Percentiles rank a stretch among this genome's conserved stretches.
These are phyloP conservation scores for Aspergillus kassunensis DNA, from an alignment of 495 filamentous ascomycete genomes.

Conservation along the genomic window DNA sequence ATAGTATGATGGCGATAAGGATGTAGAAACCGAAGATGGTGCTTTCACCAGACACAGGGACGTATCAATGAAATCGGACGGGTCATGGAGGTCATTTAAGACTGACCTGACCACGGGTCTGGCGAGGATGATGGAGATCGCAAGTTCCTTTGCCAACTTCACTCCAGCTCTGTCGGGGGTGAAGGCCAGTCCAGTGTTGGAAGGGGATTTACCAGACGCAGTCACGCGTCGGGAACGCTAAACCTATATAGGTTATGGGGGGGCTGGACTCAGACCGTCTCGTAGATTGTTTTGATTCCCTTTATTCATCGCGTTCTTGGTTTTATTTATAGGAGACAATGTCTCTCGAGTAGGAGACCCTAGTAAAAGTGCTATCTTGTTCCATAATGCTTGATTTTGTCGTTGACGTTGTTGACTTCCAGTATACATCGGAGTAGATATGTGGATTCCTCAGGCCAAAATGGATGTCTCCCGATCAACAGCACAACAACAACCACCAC, in stretches of 20 bases:
- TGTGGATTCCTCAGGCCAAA: conserved; percentile 10
- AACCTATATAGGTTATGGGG: conserved; percentile 20
- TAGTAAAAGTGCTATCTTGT: too few species aligned
- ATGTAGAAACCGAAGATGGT: conserved; percentile 4
- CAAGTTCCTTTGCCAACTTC: conserved; percentile 1
- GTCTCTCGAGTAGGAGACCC: too few species aligned
- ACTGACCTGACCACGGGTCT: conserved; percentile 25
- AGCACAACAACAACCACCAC: neutral
- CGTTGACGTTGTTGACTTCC: neutral
- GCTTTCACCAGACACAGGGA: conserved; percentile 22
- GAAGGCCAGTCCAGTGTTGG: conserved; percentile 21
- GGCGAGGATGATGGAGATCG: conserved; percentile 23
- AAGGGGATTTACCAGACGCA: conserved; percentile 30
- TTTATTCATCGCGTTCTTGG: neutral
- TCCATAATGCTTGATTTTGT: too few species aligned
- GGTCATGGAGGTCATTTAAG: conserved; percentile 24
- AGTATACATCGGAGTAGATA: too few species aligned
- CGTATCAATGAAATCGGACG: conserved; percentile 12
- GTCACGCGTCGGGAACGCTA: conserved; percentile 48
- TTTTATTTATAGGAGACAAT: conserved; percentile 1
- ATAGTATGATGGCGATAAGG: conserved; percentile 4
- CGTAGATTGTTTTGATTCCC: conserved; percentile 2
- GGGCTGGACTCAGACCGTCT: conserved; percentile 17
- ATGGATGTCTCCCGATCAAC: conserved; percentile 7
- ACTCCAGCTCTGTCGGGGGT: conserved; percentile 15